Conservation (phyloP, 331 rosid species). For the Pyrus hybrid region DNA sequence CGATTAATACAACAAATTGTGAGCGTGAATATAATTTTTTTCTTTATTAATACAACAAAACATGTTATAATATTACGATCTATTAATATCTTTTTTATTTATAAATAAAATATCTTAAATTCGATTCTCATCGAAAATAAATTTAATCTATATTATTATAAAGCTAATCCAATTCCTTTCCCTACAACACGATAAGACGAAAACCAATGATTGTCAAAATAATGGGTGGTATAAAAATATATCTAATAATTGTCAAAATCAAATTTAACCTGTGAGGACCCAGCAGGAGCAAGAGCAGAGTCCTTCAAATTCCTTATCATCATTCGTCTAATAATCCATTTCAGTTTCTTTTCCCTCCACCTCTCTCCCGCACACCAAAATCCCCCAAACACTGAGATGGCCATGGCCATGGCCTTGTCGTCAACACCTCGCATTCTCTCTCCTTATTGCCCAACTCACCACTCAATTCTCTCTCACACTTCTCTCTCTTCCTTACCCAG, state of each 20-base stretch:
- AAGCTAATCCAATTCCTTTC: too few species aligned
- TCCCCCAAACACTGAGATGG: neutral
- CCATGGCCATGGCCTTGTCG: conserved; percentile 32
- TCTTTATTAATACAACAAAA: too few species aligned
- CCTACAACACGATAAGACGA: too few species aligned
- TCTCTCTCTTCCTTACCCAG: conserved; percentile 6
- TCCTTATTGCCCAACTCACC: neutral
- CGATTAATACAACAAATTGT: too few species aligned
- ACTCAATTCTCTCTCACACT: neutral
- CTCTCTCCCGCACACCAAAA: neutral
- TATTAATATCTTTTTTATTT: fast-evolving
- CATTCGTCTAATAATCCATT: neutral
- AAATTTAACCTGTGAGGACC: neutral
- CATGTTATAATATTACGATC: too few species aligned
- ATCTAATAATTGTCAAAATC: too few species aligned
- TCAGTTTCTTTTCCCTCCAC: neutral
- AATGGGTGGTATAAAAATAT: too few species aligned
- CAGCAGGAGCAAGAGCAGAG: neutral
- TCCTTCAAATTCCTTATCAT: neutral
- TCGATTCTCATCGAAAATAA: fast-evolving
- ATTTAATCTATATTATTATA: too few species aligned
- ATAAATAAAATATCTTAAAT: fast-evolving
- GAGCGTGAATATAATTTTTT: too few species aligned
- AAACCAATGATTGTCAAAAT: too few species aligned
- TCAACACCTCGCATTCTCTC: conserved; percentile 20